phyloP scores from a whole-genome alignment of 2,329 filamentous ascomycete genomes.

The Penicillium palitans region DNA sequence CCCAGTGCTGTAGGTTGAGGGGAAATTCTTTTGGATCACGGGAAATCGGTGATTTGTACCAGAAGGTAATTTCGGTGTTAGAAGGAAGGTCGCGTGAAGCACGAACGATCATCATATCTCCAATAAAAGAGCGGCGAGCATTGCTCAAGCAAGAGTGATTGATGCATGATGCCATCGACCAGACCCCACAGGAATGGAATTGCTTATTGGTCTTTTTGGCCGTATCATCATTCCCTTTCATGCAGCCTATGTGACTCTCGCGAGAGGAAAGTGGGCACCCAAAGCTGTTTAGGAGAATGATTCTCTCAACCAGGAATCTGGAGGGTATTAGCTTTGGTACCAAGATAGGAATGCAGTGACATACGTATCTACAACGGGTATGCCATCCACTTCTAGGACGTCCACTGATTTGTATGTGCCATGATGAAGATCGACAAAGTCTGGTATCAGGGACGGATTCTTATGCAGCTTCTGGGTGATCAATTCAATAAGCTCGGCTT shows the following conservation, averaged over 20 bases:
- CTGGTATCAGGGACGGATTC: conserved; percentile 37
- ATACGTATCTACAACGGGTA: conserved; percentile 50
- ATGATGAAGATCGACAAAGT: conserved; percentile 43
- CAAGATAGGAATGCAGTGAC: conserved; percentile 20
- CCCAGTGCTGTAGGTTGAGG: conserved; percentile 22
- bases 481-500: conserved; percentile 44
- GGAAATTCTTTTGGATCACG: conserved; percentile 1
- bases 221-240: not conserved
- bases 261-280: conserved; percentile 34
- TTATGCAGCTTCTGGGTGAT: conserved; percentile 50
- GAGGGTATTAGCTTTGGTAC: conserved; percentile 4
- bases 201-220: not conserved
- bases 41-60: conserved; percentile 36
- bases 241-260: conserved; percentile 22
- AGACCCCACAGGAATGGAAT: conserved; percentile 46
- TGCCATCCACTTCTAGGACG: conserved; percentile 35
- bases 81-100: conserved; percentile 47
- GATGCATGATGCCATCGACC: conserved; percentile 51
- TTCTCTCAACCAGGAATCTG: conserved; percentile 51
- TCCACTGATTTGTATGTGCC: conserved; percentile 42
- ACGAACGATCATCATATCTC: conserved; percentile 55
- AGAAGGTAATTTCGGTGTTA: conserved; percentile 49
- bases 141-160: conserved; percentile 57
- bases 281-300: conserved; percentile 49
- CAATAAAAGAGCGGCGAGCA: conserved; percentile 52